Base-by-base conservation (phyloP, 208 protist species). In the Herpetomonas tarakana region DNA sequence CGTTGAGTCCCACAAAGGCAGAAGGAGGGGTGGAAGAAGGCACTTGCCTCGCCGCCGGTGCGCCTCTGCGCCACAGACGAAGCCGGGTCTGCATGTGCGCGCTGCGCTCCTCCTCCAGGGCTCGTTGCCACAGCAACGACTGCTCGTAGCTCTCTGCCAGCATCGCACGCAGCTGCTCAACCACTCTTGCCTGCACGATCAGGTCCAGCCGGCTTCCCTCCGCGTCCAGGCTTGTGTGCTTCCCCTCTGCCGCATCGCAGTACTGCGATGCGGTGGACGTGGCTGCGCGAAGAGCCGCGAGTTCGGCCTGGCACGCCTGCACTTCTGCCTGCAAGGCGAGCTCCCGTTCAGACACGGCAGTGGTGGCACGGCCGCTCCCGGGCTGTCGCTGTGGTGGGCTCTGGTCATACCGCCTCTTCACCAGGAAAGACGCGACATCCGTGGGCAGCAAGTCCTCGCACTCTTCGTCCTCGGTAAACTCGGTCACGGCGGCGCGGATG, bases 61-160 rank as follows among this genome's bases (percentile, higher is more conserved):
- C 58, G 26, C 59, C 65, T 3, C 68, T 46, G 35, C 35, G 35
- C 9, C 6, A 6, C 9, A 14, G 6, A 1, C 62, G 66, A 16
- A 85, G 60, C 39, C 74, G 74, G 35, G 57, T 76, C 50, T 71
- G 22, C 21, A 74, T 73, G 56, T 70, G 53, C n/a, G 45, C 58
- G 9, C 57, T 49, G 51, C 65, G 70, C 41, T 81, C 78, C 31
- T 74, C 70, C 58, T 81, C 78, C n/a, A 85, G 30, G 2, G 60
- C 50, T 0, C 44, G 44, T 3, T 65, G 65, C 44, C 81, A 52
- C 45, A 31, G 6, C 4, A 63, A 47, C 19, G 59, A 45, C 60
- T 78, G 73, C 14, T 62, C 49, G 2, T 62, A 73, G 22, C 62
- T 75, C 7, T 58, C 63, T 2, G 63, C 61, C 7, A 85, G 74